These are phyloP conservation scores for Alternaria gansuensis DNA, from an alignment of 2,329 filamentous ascomycete genomes.

Conservation along the genomic window DNA sequence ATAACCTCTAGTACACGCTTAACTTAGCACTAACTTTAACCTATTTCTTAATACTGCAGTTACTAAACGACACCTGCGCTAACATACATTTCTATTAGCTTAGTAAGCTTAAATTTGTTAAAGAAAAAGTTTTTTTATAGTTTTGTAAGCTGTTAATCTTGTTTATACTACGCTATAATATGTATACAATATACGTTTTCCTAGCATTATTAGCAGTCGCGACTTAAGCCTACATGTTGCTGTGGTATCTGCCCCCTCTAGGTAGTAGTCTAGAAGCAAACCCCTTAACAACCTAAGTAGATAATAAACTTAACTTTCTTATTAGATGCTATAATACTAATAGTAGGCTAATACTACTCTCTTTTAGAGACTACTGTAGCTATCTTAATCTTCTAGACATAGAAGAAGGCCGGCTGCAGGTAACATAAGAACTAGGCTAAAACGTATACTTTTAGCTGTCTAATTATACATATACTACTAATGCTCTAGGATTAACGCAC, in stretches of 20 bases:
- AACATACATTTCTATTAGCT: not conserved
- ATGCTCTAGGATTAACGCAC: conserved; percentile 44
- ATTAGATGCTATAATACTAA: conserved; percentile 54
- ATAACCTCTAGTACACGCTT: no score
- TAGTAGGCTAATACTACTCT: conserved; percentile 25
- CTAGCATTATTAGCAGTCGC: not conserved
- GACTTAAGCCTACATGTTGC: conserved; percentile 49
- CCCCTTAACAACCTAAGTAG: conserved; percentile 16
- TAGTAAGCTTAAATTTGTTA: not conserved
- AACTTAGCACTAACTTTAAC: no score
- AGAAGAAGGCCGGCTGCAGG: conserved; percentile 50
- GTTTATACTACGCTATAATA: no score
- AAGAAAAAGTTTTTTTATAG: not conserved
- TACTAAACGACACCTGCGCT: not conserved
- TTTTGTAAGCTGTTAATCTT: no score
- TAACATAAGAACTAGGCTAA: conserved; percentile 52
- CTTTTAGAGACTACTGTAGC: conserved; percentile 51
- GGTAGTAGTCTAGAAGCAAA: conserved; percentile 55
- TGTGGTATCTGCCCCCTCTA: conserved; percentile 54
- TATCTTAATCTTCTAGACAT: conserved; percentile 54
- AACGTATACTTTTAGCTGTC: conserved; percentile 47
- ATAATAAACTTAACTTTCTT: conserved; percentile 51
- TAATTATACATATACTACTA: conserved; percentile 23
- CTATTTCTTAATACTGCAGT: not conserved
- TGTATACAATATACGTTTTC: not conserved